Conservation (phyloP, 2,329 filamentous ascomycete genomes). For the Arthrinium puccinioides region DNA sequence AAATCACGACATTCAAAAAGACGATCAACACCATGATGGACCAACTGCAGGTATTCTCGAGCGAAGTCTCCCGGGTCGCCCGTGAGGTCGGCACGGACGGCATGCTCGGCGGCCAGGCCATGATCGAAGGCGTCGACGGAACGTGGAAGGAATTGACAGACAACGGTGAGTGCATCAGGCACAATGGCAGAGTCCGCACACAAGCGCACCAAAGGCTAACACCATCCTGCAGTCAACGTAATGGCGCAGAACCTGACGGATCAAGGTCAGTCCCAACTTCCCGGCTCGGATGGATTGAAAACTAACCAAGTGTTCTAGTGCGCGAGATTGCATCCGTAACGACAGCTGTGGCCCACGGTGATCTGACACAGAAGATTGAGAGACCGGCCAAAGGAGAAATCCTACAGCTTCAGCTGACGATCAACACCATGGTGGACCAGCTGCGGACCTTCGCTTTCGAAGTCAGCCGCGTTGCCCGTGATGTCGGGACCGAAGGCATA, state of each 20-base stretch:
- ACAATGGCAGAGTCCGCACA: too few relatives aligned
- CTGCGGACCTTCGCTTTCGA: slow-evolving; percentile 77
- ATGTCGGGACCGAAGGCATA: slow-evolving; percentile 79
- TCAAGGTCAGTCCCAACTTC: slow-evolving; percentile 45
- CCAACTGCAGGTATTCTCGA: slow-evolving; percentile 91
- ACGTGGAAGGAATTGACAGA: slow-evolving; percentile 97
- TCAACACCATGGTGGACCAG: slow-evolving; percentile 87
- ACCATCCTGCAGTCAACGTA: slow-evolving; percentile 54
- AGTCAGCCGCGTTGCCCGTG: slow-evolving; percentile 74
- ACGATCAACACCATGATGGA: slow-evolving; percentile 99
- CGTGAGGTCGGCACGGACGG: slow-evolving; percentile 96
- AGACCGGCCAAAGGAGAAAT: slow-evolving; percentile 76
- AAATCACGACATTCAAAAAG: slow-evolving; percentile 95
- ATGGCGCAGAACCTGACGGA: slow-evolving; percentile 80
- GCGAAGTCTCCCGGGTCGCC: slow-evolving; percentile 89
- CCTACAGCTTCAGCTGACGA: slow-evolving; percentile 74
- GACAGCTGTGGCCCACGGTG: slow-evolving; percentile 74
- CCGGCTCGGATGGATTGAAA: too few relatives aligned
- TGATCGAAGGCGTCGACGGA: slow-evolving; percentile 88
- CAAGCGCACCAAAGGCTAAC: slow-evolving; percentile 17
- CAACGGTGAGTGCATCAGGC: slow-evolving; percentile 58
- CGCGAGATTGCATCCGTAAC: slow-evolving; percentile 81
- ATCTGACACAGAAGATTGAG: slow-evolving; percentile 79
- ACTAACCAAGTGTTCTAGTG: slow-evolving; percentile 49
- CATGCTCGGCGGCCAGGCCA: slow-evolving; percentile 85